Evolutionary conservation across 2,329 filamentous ascomycete species (phyloP), one percentile per base, ranked within the genome.

Genomic region (Epichloe sylvatica): DNA sequence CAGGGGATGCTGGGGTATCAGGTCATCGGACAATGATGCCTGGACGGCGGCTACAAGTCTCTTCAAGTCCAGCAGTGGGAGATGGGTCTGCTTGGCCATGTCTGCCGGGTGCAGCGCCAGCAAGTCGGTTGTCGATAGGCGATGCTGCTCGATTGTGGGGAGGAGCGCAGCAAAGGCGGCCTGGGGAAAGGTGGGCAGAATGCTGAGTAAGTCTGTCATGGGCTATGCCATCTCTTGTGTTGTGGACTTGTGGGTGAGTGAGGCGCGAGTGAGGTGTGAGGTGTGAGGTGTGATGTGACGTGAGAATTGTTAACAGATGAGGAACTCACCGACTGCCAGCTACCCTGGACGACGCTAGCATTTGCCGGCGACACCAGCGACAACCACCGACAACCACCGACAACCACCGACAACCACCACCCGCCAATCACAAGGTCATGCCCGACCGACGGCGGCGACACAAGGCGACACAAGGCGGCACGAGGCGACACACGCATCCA

Each of bases 191-290:
- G 80, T 76, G 59, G 91, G 89, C 56, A 96, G 77, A 63, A 94
- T 80, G 63, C 80, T 77, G 62, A 83, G 77, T 62, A 97, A 80
- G 78, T 97, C 91, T 60, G 83, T 88, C 87, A 94, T 94, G 70
- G 65, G 56, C 12, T 25, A 36, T n/a, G 25, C 40, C 40, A 30
- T 42, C 13, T 2, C 4, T 30, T 21, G 40, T 13, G 40, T 42
- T 30, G 13, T 13, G 40, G 7, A 7, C 8, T 42, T 30, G 13
- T 13, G 40, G 7, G 23, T 25, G 23, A 25, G 7, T 25, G 23
- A 25, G 23, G 23, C 23, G 23, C 23, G 6, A 19, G 17, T 19
- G 17, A 19, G 2, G 17, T 19, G 17, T 19, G 17, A 19, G 2
- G 17, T 19, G 17, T 19, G 17, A 19, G 17, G 17, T 19, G 17